Conservation (phyloP, 768 basidiomycete genomes). For the Tylopilus plumbeoviolaceoides region DNA sequence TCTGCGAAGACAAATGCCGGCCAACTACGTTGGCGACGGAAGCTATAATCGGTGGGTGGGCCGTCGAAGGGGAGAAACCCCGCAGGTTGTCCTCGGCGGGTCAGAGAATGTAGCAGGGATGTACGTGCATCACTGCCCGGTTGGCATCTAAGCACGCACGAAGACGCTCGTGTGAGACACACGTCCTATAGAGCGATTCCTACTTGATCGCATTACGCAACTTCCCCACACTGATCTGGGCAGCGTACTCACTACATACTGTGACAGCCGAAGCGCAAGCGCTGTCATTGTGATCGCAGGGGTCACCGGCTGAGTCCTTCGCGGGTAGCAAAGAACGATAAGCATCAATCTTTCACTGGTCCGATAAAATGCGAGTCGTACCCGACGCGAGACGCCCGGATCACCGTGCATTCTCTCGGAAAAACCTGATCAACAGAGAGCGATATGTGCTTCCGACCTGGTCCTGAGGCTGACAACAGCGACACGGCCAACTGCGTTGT, state of each 20-base stretch:
- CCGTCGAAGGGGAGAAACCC: not conserved
- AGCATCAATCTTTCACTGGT: not conserved
- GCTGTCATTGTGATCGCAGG: not conserved
- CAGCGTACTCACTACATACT: not conserved
- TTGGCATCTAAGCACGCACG: not conserved
- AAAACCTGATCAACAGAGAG: not conserved
- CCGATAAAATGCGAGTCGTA: not conserved
- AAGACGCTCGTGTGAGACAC: not conserved
- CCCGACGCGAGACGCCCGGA: not conserved
- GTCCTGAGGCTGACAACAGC: not conserved
- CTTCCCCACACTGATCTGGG: not conserved
- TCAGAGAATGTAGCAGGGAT: no score
- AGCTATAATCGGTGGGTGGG: not conserved
- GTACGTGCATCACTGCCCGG: no score
- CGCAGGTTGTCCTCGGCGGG: not conserved
- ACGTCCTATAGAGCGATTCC: no score
- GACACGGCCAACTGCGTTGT: not conserved
- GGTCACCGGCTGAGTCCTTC: no score
- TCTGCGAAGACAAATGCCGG: slow-evolving; percentile 2
- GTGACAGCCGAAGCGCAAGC: not conserved
- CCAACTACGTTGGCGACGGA: no score
- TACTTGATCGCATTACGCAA: not conserved
- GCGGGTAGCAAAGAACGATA: not conserved
- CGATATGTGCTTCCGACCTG: not conserved
- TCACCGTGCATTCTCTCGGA: not conserved